These are phyloP conservation scores for Kwoniella shandongensis DNA, from an alignment of 768 basidiomycete genomes.

Conservation along the genomic window DNA sequence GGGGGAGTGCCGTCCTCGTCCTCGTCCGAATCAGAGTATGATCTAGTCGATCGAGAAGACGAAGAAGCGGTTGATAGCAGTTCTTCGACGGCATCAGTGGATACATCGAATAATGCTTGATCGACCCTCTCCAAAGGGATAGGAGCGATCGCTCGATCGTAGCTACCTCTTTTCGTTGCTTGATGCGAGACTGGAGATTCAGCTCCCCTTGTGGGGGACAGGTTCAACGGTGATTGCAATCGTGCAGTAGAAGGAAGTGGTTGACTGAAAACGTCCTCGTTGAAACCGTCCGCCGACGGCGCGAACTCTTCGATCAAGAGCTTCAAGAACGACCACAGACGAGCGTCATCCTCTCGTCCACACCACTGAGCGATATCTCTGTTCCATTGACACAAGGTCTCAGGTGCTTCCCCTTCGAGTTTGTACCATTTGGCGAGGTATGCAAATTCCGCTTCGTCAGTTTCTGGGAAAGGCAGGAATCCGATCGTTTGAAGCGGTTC, in stretches of 20 bases:
- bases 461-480: constrained; percentile 25
- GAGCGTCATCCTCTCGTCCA: constrained; percentile 39
- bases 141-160: constrained; percentile 6
- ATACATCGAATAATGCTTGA: constrained; percentile 12
- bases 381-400: constrained; percentile 45
- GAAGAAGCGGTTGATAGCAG: background rate
- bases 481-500: constrained; percentile 43
- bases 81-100: constrained; percentile 22
- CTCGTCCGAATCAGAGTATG: constrained; percentile 18
- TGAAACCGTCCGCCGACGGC: constrained; percentile 21
- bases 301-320: constrained; percentile 39
- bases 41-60: constrained; percentile 7
- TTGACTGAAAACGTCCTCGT: constrained; percentile 33
- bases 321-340: constrained; percentile 39
- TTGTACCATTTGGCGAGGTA: constrained; percentile 48
- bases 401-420: constrained; percentile 34
- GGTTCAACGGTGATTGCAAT: constrained; percentile 14
- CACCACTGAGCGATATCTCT: constrained; percentile 34
- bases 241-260: constrained; percentile 11
- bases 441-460: constrained; percentile 40
- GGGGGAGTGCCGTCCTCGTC: background rate
- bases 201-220: constrained; percentile 18
- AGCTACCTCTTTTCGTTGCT: background rate
- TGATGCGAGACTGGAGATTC: background rate
- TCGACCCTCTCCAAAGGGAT: constrained; percentile 28